Evolutionary conservation across 768 basidiomycete species (phyloP), one percentile per base, ranked within the genome.

Genomic region (Neoboletus brunneissimus): DNA sequence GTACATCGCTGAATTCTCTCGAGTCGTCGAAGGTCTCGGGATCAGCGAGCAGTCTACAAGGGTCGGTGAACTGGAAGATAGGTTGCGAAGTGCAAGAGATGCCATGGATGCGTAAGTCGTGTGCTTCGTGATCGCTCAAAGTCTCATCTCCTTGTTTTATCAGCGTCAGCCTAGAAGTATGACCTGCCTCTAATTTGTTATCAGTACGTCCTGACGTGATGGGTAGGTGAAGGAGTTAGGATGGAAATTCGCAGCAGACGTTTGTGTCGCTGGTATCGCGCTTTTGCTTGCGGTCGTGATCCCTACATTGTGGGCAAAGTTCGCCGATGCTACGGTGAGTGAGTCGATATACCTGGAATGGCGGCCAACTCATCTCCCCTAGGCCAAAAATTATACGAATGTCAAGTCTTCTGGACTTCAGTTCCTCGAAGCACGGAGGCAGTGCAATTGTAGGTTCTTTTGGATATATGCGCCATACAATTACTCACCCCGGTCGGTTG

Each of bases 161-260:
- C 38, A 65, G 64, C 20, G 15, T 65, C 42, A 63, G 61, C 31
- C 45, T 18, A 57, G 64, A 65, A 37, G 64, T 66, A 16, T 1
- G 57, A 15, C 20, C n/a, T 22, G 29, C 16, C 13, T 27, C 1
- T 40, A 16, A 29, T 11, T 5, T 35, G 11, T 25, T 16, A 6
- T 15, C 4, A 15, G 12, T 3, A 27, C 40, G 4, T 48, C 23
- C 55, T 66, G 35, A 66, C 37, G 16, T 15, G 1, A 27, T 29
- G n/a, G 23, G 22, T 29, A 65, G 64, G 42, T 65, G 27, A 65
- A 62, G 41, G 55, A 59, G 41, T 5, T 65, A 37, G 60, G 53
- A 18, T 62, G 57, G 57, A 62, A 65, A 31, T 35, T 65, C 2
- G 59, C 55, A 2, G n/a, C 37, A 16, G 58, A 65, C 5, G 35